These are phyloP conservation scores for Scenedesmus sp. DNA, from an alignment of 163 green algal genomes.

Conservation along the genomic window DNA sequence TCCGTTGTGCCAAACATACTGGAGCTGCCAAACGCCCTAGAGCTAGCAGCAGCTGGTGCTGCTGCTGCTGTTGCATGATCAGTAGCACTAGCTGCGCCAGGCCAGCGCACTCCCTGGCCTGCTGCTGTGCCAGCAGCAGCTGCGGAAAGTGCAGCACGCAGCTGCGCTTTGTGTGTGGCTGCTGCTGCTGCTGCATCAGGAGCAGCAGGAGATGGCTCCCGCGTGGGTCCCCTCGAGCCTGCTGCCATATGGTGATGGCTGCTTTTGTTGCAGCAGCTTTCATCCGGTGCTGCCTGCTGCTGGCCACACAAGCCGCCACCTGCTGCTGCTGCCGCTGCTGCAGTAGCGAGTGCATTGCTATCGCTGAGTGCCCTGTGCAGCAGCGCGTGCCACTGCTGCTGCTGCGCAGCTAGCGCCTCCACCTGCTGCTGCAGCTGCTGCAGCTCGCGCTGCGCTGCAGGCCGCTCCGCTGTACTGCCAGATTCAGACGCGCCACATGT, in stretches of 20 bases:
- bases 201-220: neutral
- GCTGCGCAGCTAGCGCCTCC: neutral
- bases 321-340: constrained; percentile 11
- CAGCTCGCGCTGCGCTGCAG: neutral
- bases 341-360: neutral
- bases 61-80: neutral
- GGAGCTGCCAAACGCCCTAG: neutral
- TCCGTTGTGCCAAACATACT: constrained; percentile 24
- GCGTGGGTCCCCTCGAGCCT: neutral
- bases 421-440: constrained; percentile 33
- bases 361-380: neutral
- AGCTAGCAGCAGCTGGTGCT: neutral
- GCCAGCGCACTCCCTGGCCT: neutral
- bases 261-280: constrained; percentile 18
- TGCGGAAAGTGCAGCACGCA: constrained; percentile 4
- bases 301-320: neutral
- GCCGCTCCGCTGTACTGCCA: neutral
- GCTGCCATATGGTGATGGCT: neutral
- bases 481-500: neutral
- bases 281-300: neutral
- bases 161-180: neutral
- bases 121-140: neutral
- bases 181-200: neutral
- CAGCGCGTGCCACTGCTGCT: neutral
- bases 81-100: neutral